A percentile compares a stretch with the other conserved stretches of the same genome.
Conservation (phyloP, 2,329 filamentous ascomycete genomes). For the Hypoxylon sp. region DNA sequence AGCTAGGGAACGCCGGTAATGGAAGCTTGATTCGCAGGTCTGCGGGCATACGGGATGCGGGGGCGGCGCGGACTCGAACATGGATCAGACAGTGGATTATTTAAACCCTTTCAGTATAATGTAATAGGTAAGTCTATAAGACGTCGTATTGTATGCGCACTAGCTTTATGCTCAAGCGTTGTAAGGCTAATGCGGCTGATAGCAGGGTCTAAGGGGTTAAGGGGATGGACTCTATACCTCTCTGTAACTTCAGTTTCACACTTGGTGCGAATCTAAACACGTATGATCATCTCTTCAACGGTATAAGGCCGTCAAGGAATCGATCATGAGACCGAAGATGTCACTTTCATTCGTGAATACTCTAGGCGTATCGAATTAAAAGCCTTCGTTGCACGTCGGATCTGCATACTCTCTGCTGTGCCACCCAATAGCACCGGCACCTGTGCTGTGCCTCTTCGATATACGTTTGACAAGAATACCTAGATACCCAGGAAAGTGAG, state of each 20-base stretch:
- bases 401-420: slow-evolving; percentile 1
- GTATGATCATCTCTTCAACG: too few relatives aligned
- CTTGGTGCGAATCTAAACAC: too few relatives aligned
- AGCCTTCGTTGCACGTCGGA: not conserved
- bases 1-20: slow-evolving; percentile 3
- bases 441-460: not conserved
- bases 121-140: not conserved
- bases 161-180: not conserved
- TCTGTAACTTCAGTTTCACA: not conserved
- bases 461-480: not conserved
- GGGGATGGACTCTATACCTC: not conserved
- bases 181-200: slow-evolving; percentile 2
- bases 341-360: not conserved
- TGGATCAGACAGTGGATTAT: not conserved
- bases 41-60: not conserved
- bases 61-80: not conserved
- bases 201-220: not conserved
- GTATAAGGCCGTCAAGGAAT: not conserved
- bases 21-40: too few relatives aligned
- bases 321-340: not conserved
- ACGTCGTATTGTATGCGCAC: not conserved
- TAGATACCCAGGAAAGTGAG: not conserved
- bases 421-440: not conserved
- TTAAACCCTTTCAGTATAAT: not conserved
- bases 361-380: too few relatives aligned